Percentiles rank a stretch among this genome's conserved stretches.
Conservation (phyloP, 129 eudicot genomes). For the Heracleum sosnowskyi region DNA sequence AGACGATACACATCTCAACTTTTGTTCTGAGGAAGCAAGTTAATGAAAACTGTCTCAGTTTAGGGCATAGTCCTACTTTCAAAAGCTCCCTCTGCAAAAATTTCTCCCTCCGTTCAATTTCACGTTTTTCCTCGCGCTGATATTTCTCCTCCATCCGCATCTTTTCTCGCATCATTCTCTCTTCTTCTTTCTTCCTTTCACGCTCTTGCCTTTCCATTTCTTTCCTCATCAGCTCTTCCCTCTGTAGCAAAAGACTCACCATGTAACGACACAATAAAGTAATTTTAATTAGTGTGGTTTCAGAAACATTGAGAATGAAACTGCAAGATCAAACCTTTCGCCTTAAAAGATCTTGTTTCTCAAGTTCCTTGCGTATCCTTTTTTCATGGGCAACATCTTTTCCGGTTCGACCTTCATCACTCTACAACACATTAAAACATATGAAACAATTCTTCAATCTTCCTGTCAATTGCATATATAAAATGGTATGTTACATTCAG, state of each 20-base stretch:
- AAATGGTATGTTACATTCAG: not conserved
- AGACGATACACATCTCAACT: not conserved
- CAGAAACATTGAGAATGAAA: not conserved
- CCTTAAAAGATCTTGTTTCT: conserved; percentile 72
- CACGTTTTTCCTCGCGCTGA: conserved; percentile 86
- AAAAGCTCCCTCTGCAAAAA: conserved; percentile 67
- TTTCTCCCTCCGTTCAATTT: conserved; percentile 77
- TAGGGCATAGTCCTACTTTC: conserved; percentile 32
- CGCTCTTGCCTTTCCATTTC: conserved; percentile 96
- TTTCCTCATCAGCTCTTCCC: conserved; percentile 75
- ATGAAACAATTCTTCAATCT: conserved; percentile 9
- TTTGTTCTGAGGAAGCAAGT: not conserved
- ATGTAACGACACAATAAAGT: not conserved
- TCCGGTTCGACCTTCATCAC: conserved; percentile 55
- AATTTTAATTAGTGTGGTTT: not conserved
- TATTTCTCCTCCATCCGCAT: conserved; percentile 69
- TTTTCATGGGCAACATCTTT: conserved; percentile 66
- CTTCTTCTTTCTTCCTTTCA: conserved; percentile 83
- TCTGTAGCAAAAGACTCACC: conserved; percentile 28
- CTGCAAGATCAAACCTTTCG: conserved; percentile 47
- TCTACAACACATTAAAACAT: conserved; percentile 30
- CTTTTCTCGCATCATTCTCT: conserved; percentile 71
- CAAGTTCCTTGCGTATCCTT: conserved; percentile 72
- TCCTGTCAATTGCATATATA: not conserved
- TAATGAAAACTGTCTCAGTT: not conserved